Percentiles rank a stretch among this genome's conserved stretches.
phyloP scores from a whole-genome alignment of 75 land plant species.

The Azolla pinnata region DNA sequence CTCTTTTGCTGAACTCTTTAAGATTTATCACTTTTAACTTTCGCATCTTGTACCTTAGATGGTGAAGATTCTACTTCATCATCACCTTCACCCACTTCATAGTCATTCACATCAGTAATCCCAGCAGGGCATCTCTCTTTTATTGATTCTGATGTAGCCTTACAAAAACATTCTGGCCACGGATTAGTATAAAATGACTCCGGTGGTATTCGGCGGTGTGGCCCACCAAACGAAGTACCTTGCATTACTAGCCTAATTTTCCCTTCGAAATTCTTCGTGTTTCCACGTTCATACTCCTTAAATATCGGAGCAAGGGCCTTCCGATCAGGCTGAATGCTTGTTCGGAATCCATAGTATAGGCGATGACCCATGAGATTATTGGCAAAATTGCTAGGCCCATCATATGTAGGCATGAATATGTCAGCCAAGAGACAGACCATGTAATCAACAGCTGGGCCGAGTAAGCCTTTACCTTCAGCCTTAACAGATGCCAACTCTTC shows the following conservation, averaged over 20 bases:
- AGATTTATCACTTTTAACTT: too few relatives aligned
- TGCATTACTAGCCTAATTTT: constrained; percentile 56
- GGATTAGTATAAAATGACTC: constrained; percentile 96
- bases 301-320: constrained; percentile 84
- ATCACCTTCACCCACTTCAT: background rate
- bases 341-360: constrained; percentile 82
- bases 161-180: constrained; percentile 98
- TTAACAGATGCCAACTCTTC: constrained; percentile 38
- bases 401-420: constrained; percentile 94
- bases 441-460: constrained; percentile 92
- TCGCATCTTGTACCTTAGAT: too few relatives aligned
- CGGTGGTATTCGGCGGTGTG: constrained; percentile 49
- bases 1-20: too few relatives aligned
- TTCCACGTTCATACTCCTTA: constrained; percentile 52
- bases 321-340: constrained; percentile 65
- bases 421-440: constrained; percentile 94
- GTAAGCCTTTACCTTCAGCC: constrained; percentile 49
- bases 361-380: constrained; percentile 91
- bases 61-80: too few relatives aligned
- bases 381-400: constrained; percentile 97
- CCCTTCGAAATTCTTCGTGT: constrained; percentile 41
- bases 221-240: constrained; percentile 49
- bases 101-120: constrained; percentile 21
- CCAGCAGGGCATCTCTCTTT: constrained; percentile 45
- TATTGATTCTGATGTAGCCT: constrained; percentile 24